phyloP scores from a whole-genome alignment of 2,329 filamentous ascomycete species.

The Cytospora schulzeri region DNA sequence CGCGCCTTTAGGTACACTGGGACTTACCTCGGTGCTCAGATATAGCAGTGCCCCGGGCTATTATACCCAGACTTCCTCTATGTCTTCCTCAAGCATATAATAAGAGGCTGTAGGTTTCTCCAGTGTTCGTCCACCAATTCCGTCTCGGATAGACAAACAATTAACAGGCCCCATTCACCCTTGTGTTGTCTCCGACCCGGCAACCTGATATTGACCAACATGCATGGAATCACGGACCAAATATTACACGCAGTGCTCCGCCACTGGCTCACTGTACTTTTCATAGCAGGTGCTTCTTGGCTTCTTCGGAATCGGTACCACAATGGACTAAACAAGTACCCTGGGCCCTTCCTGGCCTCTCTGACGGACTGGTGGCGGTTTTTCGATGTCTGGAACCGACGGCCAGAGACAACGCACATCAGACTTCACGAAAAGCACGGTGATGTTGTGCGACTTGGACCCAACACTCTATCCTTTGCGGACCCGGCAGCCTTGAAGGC shows the following conservation, averaged over 20 bases:
- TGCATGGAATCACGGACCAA: slow-evolving; percentile 36
- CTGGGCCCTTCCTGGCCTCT: slow-evolving; percentile 70
- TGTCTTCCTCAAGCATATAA: not conserved
- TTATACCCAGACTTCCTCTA: not conserved
- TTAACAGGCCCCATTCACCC: not conserved
- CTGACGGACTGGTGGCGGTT: slow-evolving; percentile 76
- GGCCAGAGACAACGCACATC: slow-evolving; percentile 69
- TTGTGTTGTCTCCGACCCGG: not conserved
- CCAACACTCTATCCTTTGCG: slow-evolving; percentile 43
- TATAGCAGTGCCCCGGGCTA: not conserved
- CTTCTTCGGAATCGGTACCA: slow-evolving; percentile 53
- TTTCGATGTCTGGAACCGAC: slow-evolving; percentile 64
- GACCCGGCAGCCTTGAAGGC: slow-evolving; percentile 26
- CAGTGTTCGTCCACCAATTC: not conserved
- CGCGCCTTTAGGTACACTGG: not conserved
- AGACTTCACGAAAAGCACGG: slow-evolving; percentile 49
- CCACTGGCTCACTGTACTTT: slow-evolving; percentile 47
- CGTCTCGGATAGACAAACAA: no score
- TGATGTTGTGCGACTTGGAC: slow-evolving; percentile 42
- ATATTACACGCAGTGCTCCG: slow-evolving; percentile 40
- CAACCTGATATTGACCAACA: slow-evolving; percentile 1
- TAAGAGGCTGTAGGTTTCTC: not conserved
- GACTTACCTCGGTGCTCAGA: not conserved
- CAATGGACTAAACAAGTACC: slow-evolving; percentile 68
- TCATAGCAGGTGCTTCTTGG: slow-evolving; percentile 41